A percentile compares a stretch with the other conserved stretches of the same genome.
Evolutionary conservation across 495 filamentous ascomycete genomes (phyloP).

Genomic region (Xylaria nigripes): DNA sequence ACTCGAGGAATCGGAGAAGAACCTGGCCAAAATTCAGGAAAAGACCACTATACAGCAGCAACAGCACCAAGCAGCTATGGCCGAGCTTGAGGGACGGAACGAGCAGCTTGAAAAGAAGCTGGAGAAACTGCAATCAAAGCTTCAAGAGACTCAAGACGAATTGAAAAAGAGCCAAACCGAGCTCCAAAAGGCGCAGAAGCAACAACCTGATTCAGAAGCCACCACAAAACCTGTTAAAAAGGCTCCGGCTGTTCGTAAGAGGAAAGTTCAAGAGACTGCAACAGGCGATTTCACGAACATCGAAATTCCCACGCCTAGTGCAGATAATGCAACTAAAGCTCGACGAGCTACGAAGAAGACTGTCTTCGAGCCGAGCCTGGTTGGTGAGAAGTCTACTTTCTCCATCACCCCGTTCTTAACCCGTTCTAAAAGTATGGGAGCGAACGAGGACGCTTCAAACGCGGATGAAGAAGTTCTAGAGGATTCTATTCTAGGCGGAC

Average conservation of each 20-base stretch:
- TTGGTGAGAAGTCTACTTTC: constrained; percentile 81
- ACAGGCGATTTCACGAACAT: constrained; percentile 29
- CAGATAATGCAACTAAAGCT: constrained; percentile 24
- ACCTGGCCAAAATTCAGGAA: constrained; percentile 35
- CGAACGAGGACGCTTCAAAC: constrained; percentile 18
- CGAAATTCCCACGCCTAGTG: constrained; percentile 29
- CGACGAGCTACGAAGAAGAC: constrained; percentile 42
- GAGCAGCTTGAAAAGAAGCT: constrained; percentile 57
- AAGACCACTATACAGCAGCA: constrained; percentile 31
- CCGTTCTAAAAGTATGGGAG: constrained; percentile 51
- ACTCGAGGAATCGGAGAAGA: constrained; percentile 30
- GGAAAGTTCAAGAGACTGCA: constrained; percentile 25
- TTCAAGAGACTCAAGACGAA: constrained; percentile 57
- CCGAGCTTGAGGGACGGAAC: constrained; percentile 47
- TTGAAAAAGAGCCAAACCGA: constrained; percentile 52
- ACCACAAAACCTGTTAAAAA: constrained; percentile 26
- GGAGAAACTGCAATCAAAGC: constrained; percentile 57
- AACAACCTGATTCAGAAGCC: constrained; percentile 25
- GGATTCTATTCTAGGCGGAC: constrained; percentile 17
- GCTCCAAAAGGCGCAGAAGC: constrained; percentile 32
- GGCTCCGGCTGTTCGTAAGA: constrained; percentile 25
- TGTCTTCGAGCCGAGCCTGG: constrained; percentile 43
- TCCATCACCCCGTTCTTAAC: constrained; percentile 91
- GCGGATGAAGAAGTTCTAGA: constrained; percentile 16
- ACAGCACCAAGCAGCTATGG: constrained; percentile 29